Evolutionary conservation across 2,329 filamentous ascomycete species (phyloP), one percentile per base, ranked within the genome.

Genomic region (Ambrosiella beaveri): DNA sequence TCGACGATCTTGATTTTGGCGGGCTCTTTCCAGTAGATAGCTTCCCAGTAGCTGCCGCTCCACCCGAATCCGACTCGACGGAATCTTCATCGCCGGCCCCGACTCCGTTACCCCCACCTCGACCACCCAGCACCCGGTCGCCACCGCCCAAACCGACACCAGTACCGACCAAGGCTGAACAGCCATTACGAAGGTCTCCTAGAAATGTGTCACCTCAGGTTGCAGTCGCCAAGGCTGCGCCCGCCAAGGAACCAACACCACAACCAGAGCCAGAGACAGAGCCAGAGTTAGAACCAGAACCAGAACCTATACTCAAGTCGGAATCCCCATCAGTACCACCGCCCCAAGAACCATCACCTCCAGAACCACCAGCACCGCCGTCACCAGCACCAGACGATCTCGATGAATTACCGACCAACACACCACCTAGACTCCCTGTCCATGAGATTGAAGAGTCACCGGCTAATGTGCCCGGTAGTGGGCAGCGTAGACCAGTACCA

Each of bases 371-470:
- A 27, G 27, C 27, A 27, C 27, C 5, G 27, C 27, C 3, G 27
- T 13, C 27, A 50, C 17, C 40, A 15, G 44, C 40, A 13, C 49
- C 53, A 15, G 53, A 56, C 27, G 53, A 59, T 19, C 52, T 53
- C 17, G 40, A 53, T 17, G 50, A 61, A 35, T 45, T 59, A 9
- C 61, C 53, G 35, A 45, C n/a, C 15, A 58, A 9, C 12, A 56
- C 50, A 39, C 49, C 60, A 55, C 59, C 12, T 40, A 41, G 35
- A 13, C 35, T 27, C n/a, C 12, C 19, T 12, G 62, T 64, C 13
- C 73, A 76, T 53, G 74, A 77, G 64, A 70, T 79, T 12, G 70
- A 68, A 40, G 77, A 82, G 63, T 80, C 77, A 58, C 79, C 80
- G 0, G 67, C 63, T 7, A 66, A 76, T 62, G 77, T 77, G 12